phyloP scores from a whole-genome alignment of 176 grass and related monocot genomes.

The Miscanthus lutarioriparius region DNA sequence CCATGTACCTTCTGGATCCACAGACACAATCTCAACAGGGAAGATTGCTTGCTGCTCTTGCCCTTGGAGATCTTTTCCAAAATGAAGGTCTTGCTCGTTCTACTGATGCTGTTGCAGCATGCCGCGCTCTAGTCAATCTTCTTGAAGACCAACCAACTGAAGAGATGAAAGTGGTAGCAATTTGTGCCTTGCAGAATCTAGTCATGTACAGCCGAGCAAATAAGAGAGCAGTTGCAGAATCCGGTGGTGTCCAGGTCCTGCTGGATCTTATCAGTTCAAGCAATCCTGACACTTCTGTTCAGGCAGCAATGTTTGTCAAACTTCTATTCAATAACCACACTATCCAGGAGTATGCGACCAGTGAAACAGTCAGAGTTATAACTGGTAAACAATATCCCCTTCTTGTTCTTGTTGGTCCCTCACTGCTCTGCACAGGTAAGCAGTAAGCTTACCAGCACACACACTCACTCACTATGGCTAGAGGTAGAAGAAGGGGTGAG shows the following conservation, averaged over 20 bases:
- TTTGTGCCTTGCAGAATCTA: constrained; percentile 97
- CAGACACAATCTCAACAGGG: constrained; percentile 99
- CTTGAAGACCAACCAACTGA: constrained; percentile 99
- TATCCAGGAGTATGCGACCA: constrained; percentile 98
- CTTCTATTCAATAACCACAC: constrained; percentile 98
- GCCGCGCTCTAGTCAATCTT: constrained; percentile 96
- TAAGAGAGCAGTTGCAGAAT: constrained; percentile 99
- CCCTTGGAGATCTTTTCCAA: constrained; percentile 98
- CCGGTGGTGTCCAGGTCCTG: constrained; percentile 95
- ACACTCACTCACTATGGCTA: too few species aligned
- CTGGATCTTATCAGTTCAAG: constrained; percentile 97
- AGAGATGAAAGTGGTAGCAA: constrained; percentile 99
- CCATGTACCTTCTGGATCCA: constrained; percentile 98
- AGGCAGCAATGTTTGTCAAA: constrained; percentile 99
- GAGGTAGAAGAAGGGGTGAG: too few species aligned
- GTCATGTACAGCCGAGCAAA: constrained; percentile 97
- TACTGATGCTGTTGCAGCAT: constrained; percentile 91
- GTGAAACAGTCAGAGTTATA: constrained; percentile 97
- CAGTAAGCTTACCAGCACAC: too few species aligned
- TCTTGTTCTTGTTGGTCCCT: background rate
- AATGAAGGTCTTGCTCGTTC: constrained; percentile 93
- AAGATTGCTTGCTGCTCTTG: constrained; percentile 94
- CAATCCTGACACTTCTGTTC: constrained; percentile 98
- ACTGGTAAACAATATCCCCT: constrained; percentile 61
- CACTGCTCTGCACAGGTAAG: too few species aligned